Percentiles rank a stretch among this genome's conserved stretches.
Evolutionary conservation across 192 early-diverging fungal genomes (phyloP).

Genomic region (Phlyctochytrium planicorne): DNA sequence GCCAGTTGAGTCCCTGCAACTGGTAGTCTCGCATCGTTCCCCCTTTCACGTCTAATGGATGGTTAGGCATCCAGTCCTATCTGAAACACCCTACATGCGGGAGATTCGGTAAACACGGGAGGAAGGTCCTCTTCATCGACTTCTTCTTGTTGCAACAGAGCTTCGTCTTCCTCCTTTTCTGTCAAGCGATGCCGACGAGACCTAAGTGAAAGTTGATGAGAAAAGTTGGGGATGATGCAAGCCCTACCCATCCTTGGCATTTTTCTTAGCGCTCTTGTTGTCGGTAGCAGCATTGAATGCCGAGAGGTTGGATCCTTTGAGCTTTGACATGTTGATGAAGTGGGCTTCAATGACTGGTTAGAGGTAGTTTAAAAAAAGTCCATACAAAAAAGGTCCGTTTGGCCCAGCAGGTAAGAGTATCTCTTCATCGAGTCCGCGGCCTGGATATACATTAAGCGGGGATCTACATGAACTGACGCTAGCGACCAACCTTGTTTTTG

Average conservation of each 20-base stretch:
- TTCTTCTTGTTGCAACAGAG: conserved; percentile 80
- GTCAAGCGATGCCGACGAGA: conserved; percentile 89
- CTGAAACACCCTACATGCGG: conserved; percentile 58
- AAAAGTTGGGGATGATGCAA: neutral
- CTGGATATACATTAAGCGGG: too few species aligned
- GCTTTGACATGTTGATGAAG: conserved; percentile 59
- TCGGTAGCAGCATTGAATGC: conserved; percentile 33
- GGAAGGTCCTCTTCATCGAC: conserved; percentile 48
- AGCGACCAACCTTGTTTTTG: too few species aligned
- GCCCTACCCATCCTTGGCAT: conserved; percentile 35
- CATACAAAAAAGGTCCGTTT: conserved; percentile 70
- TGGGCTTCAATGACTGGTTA: conserved; percentile 44
- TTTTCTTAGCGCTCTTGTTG: conserved; percentile 48
- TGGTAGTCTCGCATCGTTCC: conserved; percentile 97
- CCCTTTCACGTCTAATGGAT: conserved; percentile 72
- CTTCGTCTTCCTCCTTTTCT: conserved; percentile 97
- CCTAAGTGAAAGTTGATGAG: conserved; percentile 9
- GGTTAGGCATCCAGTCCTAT: neutral
- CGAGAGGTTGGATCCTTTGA: conserved; percentile 35
- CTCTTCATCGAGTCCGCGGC: conserved; percentile 60
- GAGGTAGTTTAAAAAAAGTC: conserved; percentile 2
- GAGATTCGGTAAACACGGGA: conserved; percentile 84
- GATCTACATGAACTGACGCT: too few species aligned
- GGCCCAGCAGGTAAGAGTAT: conserved; percentile 69
- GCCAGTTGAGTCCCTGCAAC: conserved; percentile 96